Conservation (phyloP, 2,329 filamentous ascomycete genomes). For the Sporothrix phasma region DNA sequence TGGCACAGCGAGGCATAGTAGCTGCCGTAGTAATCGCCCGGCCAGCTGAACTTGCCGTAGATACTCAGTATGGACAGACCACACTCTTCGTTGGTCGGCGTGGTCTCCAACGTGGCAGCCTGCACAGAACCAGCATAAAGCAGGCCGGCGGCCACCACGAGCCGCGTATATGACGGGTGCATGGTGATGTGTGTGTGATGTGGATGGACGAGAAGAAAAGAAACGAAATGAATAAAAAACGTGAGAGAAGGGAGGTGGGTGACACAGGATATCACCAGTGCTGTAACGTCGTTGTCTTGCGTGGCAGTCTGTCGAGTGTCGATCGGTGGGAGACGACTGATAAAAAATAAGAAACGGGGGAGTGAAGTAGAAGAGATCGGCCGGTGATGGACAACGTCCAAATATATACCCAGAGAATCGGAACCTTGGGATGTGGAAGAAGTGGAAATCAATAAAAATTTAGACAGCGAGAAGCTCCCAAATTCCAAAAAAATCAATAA, state of each 20-base stretch:
- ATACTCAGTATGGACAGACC: not conserved
- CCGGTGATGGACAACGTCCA: not conserved
- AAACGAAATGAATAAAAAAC: not conserved
- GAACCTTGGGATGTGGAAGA: not conserved
- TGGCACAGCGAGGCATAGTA: constrained; percentile 12
- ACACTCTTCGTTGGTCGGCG: constrained; percentile 3
- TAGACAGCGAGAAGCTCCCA: too few relatives aligned
- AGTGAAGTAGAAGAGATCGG: too few relatives aligned
- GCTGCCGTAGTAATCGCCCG: not conserved
- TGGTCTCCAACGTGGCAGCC: not conserved
- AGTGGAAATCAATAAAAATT: too few relatives aligned
- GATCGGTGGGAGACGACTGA: not conserved
- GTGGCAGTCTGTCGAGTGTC: not conserved
- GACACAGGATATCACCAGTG: not conserved
- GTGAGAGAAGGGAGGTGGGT: not conserved
- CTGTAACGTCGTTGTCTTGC: not conserved
- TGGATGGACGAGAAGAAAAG: not conserved
- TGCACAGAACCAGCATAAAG: not conserved
- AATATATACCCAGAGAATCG: not conserved
- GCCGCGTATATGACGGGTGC: constrained; percentile 4
- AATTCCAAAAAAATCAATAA: not conserved
- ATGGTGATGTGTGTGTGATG: not conserved
- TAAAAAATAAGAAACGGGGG: not conserved
- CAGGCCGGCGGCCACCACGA: not conserved
- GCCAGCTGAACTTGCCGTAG: constrained; percentile 3